These are phyloP conservation scores for Persicaria maculosa DNA, from an alignment of 148 eudicot genomes.

Conservation along the genomic window DNA sequence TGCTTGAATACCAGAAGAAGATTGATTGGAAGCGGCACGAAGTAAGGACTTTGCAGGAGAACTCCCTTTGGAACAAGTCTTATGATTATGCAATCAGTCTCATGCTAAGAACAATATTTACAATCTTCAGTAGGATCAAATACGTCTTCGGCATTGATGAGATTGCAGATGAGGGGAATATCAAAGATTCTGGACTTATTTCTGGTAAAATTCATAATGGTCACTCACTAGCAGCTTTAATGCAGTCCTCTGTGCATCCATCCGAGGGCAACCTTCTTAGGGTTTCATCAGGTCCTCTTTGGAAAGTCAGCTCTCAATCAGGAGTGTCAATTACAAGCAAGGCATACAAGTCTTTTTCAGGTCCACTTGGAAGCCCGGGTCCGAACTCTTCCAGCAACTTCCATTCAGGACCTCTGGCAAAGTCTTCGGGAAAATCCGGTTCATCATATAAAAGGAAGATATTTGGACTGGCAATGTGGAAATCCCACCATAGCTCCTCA, in stretches of 20 bases:
- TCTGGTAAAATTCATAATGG: constrained; percentile 26
- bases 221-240: constrained; percentile 38
- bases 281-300: constrained; percentile 37
- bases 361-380: constrained; percentile 35
- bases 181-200: constrained; percentile 23
- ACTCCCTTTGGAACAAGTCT: constrained; percentile 53
- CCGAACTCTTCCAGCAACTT: constrained; percentile 13
- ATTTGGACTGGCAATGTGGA: constrained; percentile 27
- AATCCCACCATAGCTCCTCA: constrained; percentile 20
- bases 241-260: constrained; percentile 53
- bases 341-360: constrained; percentile 27
- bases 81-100: constrained; percentile 47
- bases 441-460: constrained; percentile 28
- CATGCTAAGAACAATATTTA: constrained; percentile 42
- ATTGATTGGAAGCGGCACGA: constrained; percentile 52
- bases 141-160: constrained; percentile 44
- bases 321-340: constrained; percentile 23
- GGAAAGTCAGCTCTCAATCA: constrained; percentile 23
- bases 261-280: constrained; percentile 31
- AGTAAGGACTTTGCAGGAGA: constrained; percentile 44
- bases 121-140: constrained; percentile 39
- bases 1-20: constrained; percentile 43
- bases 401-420: constrained; percentile 48
- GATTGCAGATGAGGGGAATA: constrained; percentile 19
- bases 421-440: constrained; percentile 27